Evolutionary conservation across 2,329 filamentous ascomycete genomes (phyloP).

Genomic region (Nakataea oryzae): DNA sequence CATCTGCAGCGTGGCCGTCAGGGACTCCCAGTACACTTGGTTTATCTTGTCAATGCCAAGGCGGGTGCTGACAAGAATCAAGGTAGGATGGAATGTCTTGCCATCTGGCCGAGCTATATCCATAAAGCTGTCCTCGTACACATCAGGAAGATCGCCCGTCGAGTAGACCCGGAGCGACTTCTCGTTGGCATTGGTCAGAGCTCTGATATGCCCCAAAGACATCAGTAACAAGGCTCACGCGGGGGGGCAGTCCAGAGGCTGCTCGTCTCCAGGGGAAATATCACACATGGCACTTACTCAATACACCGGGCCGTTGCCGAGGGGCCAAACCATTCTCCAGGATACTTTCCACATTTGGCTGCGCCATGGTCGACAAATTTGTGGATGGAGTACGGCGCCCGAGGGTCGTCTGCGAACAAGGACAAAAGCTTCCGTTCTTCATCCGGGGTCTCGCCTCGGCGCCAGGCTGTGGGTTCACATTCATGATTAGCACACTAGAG

Average conservation of each 20-base stretch:
- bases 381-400: slow-evolving; percentile 88
- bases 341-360: slow-evolving; percentile 80
- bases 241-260: too few relatives aligned
- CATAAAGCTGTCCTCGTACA: slow-evolving; percentile 85
- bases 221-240: neutral
- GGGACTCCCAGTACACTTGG: slow-evolving; percentile 88
- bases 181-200: slow-evolving; percentile 58
- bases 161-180: slow-evolving; percentile 71
- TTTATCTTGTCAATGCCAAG: slow-evolving; percentile 92
- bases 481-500: neutral
- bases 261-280: too few relatives aligned
- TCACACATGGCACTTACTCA: slow-evolving; percentile 50
- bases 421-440: slow-evolving; percentile 65
- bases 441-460: slow-evolving; percentile 43
- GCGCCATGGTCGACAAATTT: slow-evolving; percentile 87
- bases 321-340: slow-evolving; percentile 98
- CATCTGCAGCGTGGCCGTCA: slow-evolving; percentile 76
- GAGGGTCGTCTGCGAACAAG: slow-evolving; percentile 77
- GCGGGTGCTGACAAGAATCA: slow-evolving; percentile 81
- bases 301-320: slow-evolving; percentile 92
- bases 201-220: slow-evolving; percentile 37
- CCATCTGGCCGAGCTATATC: slow-evolving; percentile 60
- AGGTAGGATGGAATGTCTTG: slow-evolving; percentile 64
- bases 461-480: slow-evolving; percentile 50
- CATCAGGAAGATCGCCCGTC: slow-evolving; percentile 80